A percentile compares a stretch with the other conserved stretches of the same genome.
These are phyloP conservation scores for Marchantia paleacea DNA, from an alignment of 225 moss, liverwort and hornwort genomes.

Conservation along the genomic window DNA sequence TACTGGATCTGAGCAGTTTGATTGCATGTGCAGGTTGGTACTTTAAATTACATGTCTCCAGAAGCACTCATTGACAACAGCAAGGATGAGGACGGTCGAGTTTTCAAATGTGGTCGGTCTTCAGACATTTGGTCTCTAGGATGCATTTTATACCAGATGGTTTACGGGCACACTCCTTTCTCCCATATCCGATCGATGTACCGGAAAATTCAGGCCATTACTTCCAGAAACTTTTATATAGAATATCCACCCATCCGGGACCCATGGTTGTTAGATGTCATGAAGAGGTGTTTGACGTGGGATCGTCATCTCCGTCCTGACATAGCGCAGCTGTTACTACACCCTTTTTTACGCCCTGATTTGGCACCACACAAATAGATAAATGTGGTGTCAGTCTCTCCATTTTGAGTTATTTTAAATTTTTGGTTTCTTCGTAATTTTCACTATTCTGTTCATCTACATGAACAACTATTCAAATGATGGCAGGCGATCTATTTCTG, in stretches of 20 bases:
- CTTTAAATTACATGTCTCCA: slow-evolving; percentile 95
- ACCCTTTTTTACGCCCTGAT: slow-evolving; percentile 66
- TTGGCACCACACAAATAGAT: slow-evolving; percentile 22
- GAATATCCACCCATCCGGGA: slow-evolving; percentile 60
- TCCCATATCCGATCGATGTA: slow-evolving; percentile 61
- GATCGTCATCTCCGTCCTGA: slow-evolving; percentile 77
- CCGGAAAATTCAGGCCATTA: slow-evolving; percentile 79
- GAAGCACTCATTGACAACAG: slow-evolving; percentile 81
- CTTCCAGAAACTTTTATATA: slow-evolving; percentile 65
- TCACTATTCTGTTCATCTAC: not conserved
- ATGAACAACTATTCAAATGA: not conserved
- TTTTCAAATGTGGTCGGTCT: slow-evolving; percentile 85
- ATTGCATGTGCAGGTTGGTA: slow-evolving; percentile 58
- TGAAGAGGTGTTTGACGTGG: slow-evolving; percentile 80
- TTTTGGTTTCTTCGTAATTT: not conserved
- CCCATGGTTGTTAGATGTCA: slow-evolving; percentile 66
- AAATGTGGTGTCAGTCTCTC: not conserved
- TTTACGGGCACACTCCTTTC: slow-evolving; percentile 86
- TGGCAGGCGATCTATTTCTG: not conserved
- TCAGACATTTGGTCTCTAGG: slow-evolving; percentile 99
- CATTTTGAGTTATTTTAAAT: not conserved
- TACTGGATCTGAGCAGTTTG: not conserved
- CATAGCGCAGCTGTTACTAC: slow-evolving; percentile 78
- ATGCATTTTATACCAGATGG: slow-evolving; percentile 98
- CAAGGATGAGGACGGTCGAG: slow-evolving; percentile 67